Evolutionary conservation across 768 basidiomycete species (phyloP), one percentile per base, ranked within the genome.

Genomic region (Coprinopsis marcescibilis): DNA sequence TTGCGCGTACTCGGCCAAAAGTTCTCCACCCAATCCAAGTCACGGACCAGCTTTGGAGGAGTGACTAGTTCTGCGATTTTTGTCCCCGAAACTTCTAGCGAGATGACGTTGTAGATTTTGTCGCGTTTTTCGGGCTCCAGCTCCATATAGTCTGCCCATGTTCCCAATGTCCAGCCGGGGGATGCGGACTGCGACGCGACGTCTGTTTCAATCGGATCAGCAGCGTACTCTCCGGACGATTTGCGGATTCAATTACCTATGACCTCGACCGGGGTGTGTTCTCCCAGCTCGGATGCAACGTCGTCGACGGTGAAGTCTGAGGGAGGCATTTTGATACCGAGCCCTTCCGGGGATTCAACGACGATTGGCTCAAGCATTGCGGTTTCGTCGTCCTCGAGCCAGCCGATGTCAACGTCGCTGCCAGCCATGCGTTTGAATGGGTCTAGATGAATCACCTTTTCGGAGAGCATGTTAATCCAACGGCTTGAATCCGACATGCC

Each of bases 21-120:
- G 50, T 85, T 88, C 61, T 96, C 92, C 4, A 97, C 95, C 95
- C 95, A 99, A 57, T 97, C 96, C 53, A 97, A 62, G 46, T 97
- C 89, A 43, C 88, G 75, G 29, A 89, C 87, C 19, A 97, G 63
- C 50, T 79, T 77, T 2, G 95, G 95, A 3, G 93, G 92, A 2
- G 81, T 65, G 19, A 99, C 81, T 61, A 76, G 74, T 53, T 88
- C 79, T 7, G 84, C 85, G 5, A 98, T 72, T 42, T 77, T 69
- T 2, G 90, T 92, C 5, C 89, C 90, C 1, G 89, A 89, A 20
- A 98, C 84, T 62, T 99, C 95, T 41, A 98, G 69, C 2, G 90
- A 93, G 46, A 99, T 99, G 24, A 99, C 91, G 58, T 99, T 99
- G 51, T 85, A 80, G 26, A 96, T 81, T 62, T 90, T 95, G 59